phyloP scores from a whole-genome alignment of 345 rosid genomes.

The Mercurialis annua region DNA sequence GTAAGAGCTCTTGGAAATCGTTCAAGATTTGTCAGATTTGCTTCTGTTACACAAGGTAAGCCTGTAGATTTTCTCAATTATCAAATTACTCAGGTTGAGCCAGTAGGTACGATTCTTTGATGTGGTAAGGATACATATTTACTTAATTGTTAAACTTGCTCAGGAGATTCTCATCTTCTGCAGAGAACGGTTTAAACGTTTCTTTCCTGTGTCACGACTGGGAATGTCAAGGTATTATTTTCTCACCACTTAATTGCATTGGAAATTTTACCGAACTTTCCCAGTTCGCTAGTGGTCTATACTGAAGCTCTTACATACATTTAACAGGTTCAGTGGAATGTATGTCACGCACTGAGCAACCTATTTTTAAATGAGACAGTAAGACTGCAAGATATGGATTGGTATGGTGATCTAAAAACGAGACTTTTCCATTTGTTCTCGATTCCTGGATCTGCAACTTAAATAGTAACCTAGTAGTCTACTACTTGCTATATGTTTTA shows the following conservation, averaged over 20 bases:
- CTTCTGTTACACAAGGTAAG: slow-evolving; percentile 29
- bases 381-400: slow-evolving; percentile 71
- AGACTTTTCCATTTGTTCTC: neutral
- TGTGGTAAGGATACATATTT: slow-evolving; percentile 19
- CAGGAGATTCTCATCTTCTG: slow-evolving; percentile 42
- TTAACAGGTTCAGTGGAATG: slow-evolving; percentile 97
- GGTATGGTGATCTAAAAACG: slow-evolving; percentile 43
- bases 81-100: slow-evolving; percentile 17
- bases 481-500: too few relatives aligned
- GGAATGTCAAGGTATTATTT: slow-evolving; percentile 82
- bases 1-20: slow-evolving; percentile 90
- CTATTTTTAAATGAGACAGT: slow-evolving; percentile 75
- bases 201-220: slow-evolving; percentile 91
- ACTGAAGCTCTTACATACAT: slow-evolving; percentile 18
- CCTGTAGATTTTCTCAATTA: slow-evolving; percentile 17
- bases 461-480: neutral
- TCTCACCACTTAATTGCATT: neutral
- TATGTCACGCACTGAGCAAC: slow-evolving; percentile 84
- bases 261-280: neutral
- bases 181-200: slow-evolving; percentile 82
- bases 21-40: slow-evolving; percentile 49
- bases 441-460: slow-evolving; percentile 4
- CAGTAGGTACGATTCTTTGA: slow-evolving; percentile 19
- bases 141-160: slow-evolving; percentile 28
- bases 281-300: slow-evolving; percentile 10